Evolutionary conservation across 306 rosid genomes (phyloP).

Genomic region (Vicia sativa): DNA sequence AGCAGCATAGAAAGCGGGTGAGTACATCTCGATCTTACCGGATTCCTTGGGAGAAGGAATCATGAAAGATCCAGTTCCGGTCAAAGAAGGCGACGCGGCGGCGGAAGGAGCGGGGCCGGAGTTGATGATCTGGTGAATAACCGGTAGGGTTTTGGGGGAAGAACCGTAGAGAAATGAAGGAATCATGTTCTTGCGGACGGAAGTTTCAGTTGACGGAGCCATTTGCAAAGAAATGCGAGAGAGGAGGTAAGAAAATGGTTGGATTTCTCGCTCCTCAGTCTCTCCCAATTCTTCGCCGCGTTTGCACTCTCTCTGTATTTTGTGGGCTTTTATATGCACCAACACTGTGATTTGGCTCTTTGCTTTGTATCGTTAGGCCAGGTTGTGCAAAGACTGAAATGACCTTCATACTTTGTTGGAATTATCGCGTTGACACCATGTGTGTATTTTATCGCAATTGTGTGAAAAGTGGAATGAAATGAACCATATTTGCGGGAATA

Average conservation of each 20-base stretch:
- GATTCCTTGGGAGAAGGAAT: slow-evolving; percentile 71
- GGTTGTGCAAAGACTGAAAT: not conserved
- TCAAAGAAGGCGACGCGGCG: slow-evolving; percentile 20
- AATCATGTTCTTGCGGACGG: slow-evolving; percentile 58
- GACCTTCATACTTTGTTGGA: not conserved
- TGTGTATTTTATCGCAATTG: not conserved
- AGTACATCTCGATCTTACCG: slow-evolving; percentile 76
- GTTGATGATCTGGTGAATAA: slow-evolving; percentile 57
- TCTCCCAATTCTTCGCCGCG: slow-evolving; percentile 48
- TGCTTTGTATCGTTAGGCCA: slow-evolving; percentile 11
- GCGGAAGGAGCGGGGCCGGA: slow-evolving; percentile 5
- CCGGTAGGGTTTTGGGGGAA: slow-evolving; percentile 54
- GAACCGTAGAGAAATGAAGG: slow-evolving; percentile 78
- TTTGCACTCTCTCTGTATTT: not conserved
- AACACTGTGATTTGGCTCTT: slow-evolving; percentile 10
- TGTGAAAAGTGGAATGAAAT: not conserved
- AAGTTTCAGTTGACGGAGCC: slow-evolving; percentile 54
- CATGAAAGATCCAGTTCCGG: slow-evolving; percentile 35
- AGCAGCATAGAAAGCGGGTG: slow-evolving; percentile 87
- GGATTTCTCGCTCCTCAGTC: not conserved
- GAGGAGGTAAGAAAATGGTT: not conserved
- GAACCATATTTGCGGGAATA: not conserved
- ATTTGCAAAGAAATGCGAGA: slow-evolving; percentile 44
- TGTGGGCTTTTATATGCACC: slow-evolving; percentile 18
- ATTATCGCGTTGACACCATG: slow-evolving; percentile 37